Conservation (phyloP, 495 filamentous ascomycete species). For the Glarea lozoyensis region DNA sequence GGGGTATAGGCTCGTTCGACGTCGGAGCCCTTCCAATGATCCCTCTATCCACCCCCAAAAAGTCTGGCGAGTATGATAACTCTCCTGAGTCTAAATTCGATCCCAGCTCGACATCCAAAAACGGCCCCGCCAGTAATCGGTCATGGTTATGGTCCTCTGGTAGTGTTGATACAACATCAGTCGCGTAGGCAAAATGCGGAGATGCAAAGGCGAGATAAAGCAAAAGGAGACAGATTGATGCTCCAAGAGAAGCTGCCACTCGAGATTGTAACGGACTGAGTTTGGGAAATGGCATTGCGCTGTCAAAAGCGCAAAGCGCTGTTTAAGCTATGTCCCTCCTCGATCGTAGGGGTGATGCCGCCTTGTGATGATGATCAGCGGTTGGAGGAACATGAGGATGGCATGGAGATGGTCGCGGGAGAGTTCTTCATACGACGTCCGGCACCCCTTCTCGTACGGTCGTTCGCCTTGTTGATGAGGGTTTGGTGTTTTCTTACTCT, state of each 20-base stretch:
- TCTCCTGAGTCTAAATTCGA: slow-evolving; percentile 22
- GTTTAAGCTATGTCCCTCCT: slow-evolving; percentile 3
- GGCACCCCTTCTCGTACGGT: too few relatives aligned
- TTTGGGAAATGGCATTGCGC: slow-evolving; percentile 23
- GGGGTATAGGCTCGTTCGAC: slow-evolving; percentile 26
- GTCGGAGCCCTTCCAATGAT: slow-evolving; percentile 52
- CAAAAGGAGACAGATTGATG: slow-evolving; percentile 43
- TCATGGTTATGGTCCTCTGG: slow-evolving; percentile 38
- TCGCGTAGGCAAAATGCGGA: slow-evolving; percentile 50
- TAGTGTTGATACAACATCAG: slow-evolving; percentile 29
- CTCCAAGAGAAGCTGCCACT: slow-evolving; percentile 53
- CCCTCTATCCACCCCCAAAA: slow-evolving; percentile 39
- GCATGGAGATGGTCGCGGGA: too few relatives aligned
- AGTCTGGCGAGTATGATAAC: slow-evolving; percentile 21
- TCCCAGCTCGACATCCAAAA: slow-evolving; percentile 28
- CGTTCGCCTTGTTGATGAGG: too few relatives aligned
- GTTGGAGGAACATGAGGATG: too few relatives aligned
- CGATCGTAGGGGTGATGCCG: background rate
- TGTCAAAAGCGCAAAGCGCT: slow-evolving; percentile 10
- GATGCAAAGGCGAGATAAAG: slow-evolving; percentile 47
- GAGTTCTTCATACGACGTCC: too few relatives aligned
- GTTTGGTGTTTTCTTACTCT: too few relatives aligned
- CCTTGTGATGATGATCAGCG: background rate
- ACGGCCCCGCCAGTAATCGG: slow-evolving; percentile 24
- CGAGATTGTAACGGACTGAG: slow-evolving; percentile 57